Evolutionary conservation across 441 rosid genomes (phyloP).

Genomic region (Manihot esculenta): DNA sequence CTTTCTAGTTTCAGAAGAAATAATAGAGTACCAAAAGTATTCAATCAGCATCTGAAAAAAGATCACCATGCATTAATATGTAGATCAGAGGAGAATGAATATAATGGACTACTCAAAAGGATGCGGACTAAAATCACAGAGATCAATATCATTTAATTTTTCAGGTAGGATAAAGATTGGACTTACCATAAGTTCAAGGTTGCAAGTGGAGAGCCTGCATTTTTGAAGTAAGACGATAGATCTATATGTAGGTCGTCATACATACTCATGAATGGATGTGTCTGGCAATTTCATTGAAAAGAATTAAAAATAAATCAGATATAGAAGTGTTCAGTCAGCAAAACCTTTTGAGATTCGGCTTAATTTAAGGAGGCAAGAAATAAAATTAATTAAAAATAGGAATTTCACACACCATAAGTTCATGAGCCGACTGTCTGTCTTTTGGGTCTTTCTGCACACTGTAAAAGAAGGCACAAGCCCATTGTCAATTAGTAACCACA

Average conservation of each 20-base stretch:
- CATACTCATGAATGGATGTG: conserved; percentile 72
- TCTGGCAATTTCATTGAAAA: conserved; percentile 39
- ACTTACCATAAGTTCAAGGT: conserved; percentile 57
- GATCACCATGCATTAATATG: background rate
- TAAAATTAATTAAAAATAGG: background rate
- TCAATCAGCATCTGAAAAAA: background rate
- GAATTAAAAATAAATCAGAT: background rate
- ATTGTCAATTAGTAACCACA: conserved; percentile 17
- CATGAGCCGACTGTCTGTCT: conserved; percentile 60
- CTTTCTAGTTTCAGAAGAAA: background rate
- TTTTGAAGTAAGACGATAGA: conserved; percentile 80
- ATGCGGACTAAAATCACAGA: conserved; percentile 32
- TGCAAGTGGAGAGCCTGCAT: conserved; percentile 90
- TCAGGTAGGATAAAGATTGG: conserved; percentile 41
- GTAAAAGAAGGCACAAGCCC: conserved; percentile 31
- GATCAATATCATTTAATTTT: conserved; percentile 32
- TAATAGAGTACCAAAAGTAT: conserved; percentile 5
- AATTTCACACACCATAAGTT: conserved; percentile 60
- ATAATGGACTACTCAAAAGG: background rate
- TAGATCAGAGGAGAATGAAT: background rate
- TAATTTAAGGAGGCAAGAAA: conserved; percentile 3
- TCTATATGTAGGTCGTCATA: conserved; percentile 58
- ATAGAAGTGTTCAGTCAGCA: background rate
- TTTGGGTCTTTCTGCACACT: conserved; percentile 80
- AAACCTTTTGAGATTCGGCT: background rate